Evolutionary conservation across 2,329 filamentous ascomycete species (phyloP), one percentile per base, ranked within the genome.

Genomic region (Xylariaceae sp.): DNA sequence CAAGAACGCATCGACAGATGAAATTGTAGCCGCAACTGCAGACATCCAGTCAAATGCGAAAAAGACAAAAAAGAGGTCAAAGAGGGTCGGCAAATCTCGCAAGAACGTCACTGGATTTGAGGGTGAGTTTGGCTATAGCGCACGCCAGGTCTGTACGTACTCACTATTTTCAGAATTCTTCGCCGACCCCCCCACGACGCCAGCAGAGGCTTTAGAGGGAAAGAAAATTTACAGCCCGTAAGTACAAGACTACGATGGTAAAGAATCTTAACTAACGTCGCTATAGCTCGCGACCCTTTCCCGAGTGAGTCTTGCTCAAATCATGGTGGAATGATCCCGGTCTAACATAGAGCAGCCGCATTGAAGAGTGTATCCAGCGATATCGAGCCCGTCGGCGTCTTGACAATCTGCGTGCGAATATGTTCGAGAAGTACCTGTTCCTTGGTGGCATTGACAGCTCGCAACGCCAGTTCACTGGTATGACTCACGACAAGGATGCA

Each of bases 351-450:
- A 30, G 41, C 56, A 88, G 87, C 53, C 89, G 94, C 46, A 89
- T 97, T 41, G 86, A 96, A 66, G 80, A 85, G 30, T 94, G 89
- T 46, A 87, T 97, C 52, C 85, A 91, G 61, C 86, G 90, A 11
- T 99, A 86, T 72, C 84, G 87, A 58, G 78, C 81, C 37, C 87
- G 85, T 46, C 87, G 91, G 34, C 91, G 88, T 60, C 80, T 96
- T 55, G 81, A 87, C 55, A 70, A 75, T 9, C 75, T 82, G 3
- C 83, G 84, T 29, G 70, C 76, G 3, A 74, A 79, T 19, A 73
- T 91, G 35, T 94, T 99, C 71, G 79, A 82, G 65, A 88, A 88
- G 60, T 96, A 94, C 66, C 80, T 97, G 54, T 79, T 82, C 37
- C 86, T 92, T 44, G 94, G 94, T 2, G 92, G 94, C 3, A 80